Base-by-base conservation (phyloP, 2,329 filamentous ascomycete genomes). In the Colletotrichum musicola region DNA sequence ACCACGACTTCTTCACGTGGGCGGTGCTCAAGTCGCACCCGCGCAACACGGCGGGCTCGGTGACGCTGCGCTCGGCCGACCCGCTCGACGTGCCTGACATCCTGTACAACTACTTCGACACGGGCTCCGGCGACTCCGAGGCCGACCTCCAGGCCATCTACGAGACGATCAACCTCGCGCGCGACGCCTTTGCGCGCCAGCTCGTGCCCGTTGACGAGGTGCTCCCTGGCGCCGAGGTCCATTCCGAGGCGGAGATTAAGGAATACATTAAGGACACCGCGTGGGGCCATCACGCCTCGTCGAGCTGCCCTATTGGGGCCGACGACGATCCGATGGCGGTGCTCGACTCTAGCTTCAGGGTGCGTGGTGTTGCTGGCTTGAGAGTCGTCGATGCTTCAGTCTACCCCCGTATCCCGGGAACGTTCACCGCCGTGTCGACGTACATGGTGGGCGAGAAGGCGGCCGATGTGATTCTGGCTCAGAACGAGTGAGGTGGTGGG, bases 31-130 rank as follows among this genome's bases (percentile, higher is more conserved):
- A 91, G 77, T 85, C 86, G 0, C 89, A 91, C 73, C 85, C 90
- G 0, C 85, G 87, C 60, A 92, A 93, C 69, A 80, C 74, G 1
- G 86, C 85, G 6, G 92, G 92, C 9, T 86, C 84, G 1, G 90
- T 94, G 4, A 84, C 78, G 4, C 85, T 94, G 5, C 81, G 81
- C 16, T 90, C 88, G 0, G 79, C 85, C 0, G 86, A 93, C 74
- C 90, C 91, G 0, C 85, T 87, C 1, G 90, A 92, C 62, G 80
- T 83, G 3, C 91, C 92, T 0, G 76, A 85, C 6, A 91, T 93
- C 71, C 81, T 81, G 57, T 92, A 90, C 80, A 87, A 89, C 76
- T 90, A 85, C 77, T 90, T 88, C 78, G 82, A 84, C 54, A 80
- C 81, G 0, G 86, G 86, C 20, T 79, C 75, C 20, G 81, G 83